phyloP scores from a whole-genome alignment of 345 rosid species.

The Murraya paniculata region DNA sequence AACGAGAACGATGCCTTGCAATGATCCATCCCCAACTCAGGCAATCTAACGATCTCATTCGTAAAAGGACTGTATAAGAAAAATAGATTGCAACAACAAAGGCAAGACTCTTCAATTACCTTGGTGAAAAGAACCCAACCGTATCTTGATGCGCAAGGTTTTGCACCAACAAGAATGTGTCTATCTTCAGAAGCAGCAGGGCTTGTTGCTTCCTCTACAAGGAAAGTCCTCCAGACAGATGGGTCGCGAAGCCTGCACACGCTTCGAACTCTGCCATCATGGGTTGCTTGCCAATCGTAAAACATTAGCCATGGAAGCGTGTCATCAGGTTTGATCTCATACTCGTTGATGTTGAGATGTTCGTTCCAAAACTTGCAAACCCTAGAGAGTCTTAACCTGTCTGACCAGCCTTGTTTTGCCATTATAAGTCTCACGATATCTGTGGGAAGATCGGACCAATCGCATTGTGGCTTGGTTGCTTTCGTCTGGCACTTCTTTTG shows the following conservation, averaged over 20 bases:
- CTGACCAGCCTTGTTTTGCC: not conserved
- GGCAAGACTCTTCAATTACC: too few relatives aligned
- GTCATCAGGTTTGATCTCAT: not conserved
- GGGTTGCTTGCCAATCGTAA: not conserved
- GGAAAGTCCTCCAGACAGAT: not conserved
- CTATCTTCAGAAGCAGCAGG: too few relatives aligned
- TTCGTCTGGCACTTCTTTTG: too few relatives aligned
- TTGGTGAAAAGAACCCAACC: too few relatives aligned
- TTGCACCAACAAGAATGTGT: too few relatives aligned
- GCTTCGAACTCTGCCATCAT: not conserved
- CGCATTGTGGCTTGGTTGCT: not conserved
- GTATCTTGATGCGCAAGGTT: too few relatives aligned
- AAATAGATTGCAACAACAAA: too few relatives aligned
- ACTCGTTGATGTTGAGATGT: not conserved
- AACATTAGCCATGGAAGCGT: not conserved
- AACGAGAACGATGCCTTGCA: too few relatives aligned
- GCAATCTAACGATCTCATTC: too few relatives aligned
- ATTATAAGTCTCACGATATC: not conserved
- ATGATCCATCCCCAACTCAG: too few relatives aligned
- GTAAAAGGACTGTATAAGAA: too few relatives aligned
- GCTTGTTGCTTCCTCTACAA: not conserved
- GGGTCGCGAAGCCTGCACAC: not conserved
- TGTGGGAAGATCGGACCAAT: not conserved
- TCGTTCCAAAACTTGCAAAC: not conserved
- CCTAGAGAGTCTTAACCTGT: not conserved